Evolutionary conservation across 2,329 filamentous ascomycete genomes (phyloP).

Genomic region (Madurella mycetomatis): DNA sequence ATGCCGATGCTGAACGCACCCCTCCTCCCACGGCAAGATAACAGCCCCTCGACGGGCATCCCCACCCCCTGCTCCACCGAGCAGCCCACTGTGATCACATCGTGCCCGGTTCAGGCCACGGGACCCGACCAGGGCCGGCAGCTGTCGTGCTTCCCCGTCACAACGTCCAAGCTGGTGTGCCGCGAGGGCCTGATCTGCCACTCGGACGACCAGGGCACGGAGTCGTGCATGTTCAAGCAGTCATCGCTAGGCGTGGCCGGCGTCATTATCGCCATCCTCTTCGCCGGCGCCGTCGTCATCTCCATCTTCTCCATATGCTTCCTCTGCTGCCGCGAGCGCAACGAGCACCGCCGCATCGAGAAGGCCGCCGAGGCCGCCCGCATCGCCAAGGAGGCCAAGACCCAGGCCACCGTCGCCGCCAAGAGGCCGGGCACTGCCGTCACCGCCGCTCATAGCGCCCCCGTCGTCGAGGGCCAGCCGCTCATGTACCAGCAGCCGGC

Average conservation of each 20-base stretch:
- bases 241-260: constrained; percentile 40
- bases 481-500: constrained; percentile 23
- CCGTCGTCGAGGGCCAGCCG: constrained; percentile 22
- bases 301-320: constrained; percentile 41
- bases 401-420: constrained; percentile 18
- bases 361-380: constrained; percentile 48
- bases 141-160: constrained; percentile 38
- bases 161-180: constrained; percentile 37
- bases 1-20: not conserved
- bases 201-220: constrained; percentile 35
- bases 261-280: constrained; percentile 45
- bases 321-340: constrained; percentile 49
- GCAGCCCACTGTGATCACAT: constrained; percentile 31
- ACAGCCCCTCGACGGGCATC: constrained; percentile 1
- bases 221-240: constrained; percentile 41
- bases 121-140: constrained; percentile 30
- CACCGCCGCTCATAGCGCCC: constrained; percentile 7
- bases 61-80: constrained; percentile 31
- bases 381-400: constrained; percentile 40
- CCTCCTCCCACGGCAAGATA: constrained; percentile 12
- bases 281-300: constrained; percentile 39
- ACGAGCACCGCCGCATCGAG: constrained; percentile 39
- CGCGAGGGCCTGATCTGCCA: constrained; percentile 42
- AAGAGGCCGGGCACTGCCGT: constrained; percentile 36
- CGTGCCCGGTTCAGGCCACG: constrained; percentile 39